Conservation (phyloP, 75 land plant species). For the Cunninghamia lanceolata region DNA sequence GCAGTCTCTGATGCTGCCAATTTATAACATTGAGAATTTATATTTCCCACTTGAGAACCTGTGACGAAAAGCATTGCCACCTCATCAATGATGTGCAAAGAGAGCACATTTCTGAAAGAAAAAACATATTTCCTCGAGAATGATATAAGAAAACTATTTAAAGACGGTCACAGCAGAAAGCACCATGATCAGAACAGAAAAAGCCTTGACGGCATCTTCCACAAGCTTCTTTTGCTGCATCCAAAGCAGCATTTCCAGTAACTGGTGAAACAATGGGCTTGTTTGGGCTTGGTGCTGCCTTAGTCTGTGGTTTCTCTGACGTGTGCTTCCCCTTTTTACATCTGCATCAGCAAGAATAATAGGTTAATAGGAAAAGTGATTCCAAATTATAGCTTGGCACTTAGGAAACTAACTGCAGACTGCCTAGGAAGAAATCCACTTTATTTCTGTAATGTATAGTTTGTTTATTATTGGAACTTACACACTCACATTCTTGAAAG, state of each 20-base stretch:
- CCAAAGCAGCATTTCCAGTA: constrained; percentile 18
- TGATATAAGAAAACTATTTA: not conserved
- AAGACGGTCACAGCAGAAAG: not conserved
- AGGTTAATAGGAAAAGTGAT: not conserved
- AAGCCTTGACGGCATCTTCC: constrained; percentile 87
- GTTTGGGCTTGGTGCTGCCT: constrained; percentile 41
- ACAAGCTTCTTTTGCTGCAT: constrained; percentile 51
- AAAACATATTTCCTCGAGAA: not conserved
- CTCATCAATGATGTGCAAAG: not conserved
- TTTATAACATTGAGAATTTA: constrained; percentile 5
- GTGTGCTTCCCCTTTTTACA: constrained; percentile 95
- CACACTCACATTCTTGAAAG: not conserved
- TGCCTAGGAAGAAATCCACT: not conserved
- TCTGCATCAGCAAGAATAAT: constrained; percentile 25
- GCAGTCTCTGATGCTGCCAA: constrained; percentile 8
- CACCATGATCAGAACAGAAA: constrained; percentile 98
- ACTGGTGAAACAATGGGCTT: constrained; percentile 25
- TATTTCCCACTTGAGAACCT: constrained; percentile 36
- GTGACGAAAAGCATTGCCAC: constrained; percentile 1
- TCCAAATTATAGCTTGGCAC: not conserved
- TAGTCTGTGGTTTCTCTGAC: constrained; percentile 76
- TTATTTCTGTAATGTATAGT: not conserved
- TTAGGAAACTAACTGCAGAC: not conserved
- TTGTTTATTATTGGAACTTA: not conserved
- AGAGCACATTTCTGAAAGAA: not conserved